phyloP scores from a whole-genome alignment of 495 filamentous ascomycete species.

The Hypoxylon intermedium region DNA sequence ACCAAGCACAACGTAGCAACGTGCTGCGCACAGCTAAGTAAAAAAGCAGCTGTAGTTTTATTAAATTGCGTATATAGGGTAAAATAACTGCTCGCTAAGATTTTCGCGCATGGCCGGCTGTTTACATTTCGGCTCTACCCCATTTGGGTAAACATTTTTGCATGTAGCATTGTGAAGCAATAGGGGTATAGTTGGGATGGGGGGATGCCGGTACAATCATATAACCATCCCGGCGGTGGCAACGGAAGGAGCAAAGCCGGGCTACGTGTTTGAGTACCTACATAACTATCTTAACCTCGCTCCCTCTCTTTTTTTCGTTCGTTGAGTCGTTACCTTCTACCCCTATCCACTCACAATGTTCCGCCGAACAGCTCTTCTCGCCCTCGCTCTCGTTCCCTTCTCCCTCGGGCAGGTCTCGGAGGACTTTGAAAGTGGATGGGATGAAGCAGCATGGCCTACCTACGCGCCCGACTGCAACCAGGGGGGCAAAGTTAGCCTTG shows the following conservation, averaged over 20 bases:
- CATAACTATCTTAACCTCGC: conserved; percentile 41
- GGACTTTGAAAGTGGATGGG: conserved; percentile 62
- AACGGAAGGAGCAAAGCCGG: conserved; percentile 34
- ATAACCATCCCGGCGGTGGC: background rate
- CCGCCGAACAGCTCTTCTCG: conserved; percentile 50
- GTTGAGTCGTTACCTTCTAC: conserved; percentile 6
- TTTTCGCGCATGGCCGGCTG: background rate
- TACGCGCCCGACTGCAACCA: conserved; percentile 65
- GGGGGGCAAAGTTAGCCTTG: conserved; percentile 61
- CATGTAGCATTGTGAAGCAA: background rate
- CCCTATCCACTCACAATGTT: conserved; percentile 50
- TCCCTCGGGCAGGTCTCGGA: conserved; percentile 60
- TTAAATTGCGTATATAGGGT: background rate
- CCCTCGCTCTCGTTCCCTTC: conserved; percentile 54
- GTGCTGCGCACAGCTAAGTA: no score
- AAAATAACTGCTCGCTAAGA: background rate
- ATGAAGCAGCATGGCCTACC: conserved; percentile 59
- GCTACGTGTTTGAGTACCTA: conserved; percentile 26
- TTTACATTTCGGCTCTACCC: background rate
- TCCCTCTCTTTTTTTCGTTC: conserved; percentile 24
- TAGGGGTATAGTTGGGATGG: no score
- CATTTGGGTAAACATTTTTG: background rate
- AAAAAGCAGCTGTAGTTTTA: no score
- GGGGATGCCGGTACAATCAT: background rate
- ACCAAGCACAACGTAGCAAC: no score